A percentile compares a stretch with the other conserved stretches of the same genome.
These are phyloP conservation scores for Ajuga reptans DNA, from an alignment of 305 asterid genomes.

Conservation along the genomic window DNA sequence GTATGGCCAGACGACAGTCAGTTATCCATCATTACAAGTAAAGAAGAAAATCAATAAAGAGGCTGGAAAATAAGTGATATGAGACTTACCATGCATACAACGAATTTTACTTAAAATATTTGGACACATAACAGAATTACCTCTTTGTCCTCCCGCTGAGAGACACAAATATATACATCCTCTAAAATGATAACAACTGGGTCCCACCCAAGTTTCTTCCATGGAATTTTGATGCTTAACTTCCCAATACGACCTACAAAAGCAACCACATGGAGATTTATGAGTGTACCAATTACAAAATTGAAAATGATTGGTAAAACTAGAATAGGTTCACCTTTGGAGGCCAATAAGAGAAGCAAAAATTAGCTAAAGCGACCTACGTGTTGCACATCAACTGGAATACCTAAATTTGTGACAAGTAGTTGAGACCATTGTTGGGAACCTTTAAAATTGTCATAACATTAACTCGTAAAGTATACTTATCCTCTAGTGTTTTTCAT, in stretches of 20 bases:
- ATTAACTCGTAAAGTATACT: background rate
- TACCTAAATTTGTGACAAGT: background rate
- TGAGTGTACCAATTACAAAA: background rate
- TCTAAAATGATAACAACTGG: constrained; percentile 79
- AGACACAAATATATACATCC: constrained; percentile 64
- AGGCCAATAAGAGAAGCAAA: constrained; percentile 5
- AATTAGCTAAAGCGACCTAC: background rate
- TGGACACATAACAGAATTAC: constrained; percentile 30
- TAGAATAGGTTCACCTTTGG: background rate
- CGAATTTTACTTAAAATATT: background rate
- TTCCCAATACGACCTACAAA: constrained; percentile 77
- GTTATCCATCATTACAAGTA: background rate
- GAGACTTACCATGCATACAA: constrained; percentile 1
- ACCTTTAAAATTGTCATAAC: background rate
- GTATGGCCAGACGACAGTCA: background rate
- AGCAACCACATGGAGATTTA: constrained; percentile 11
- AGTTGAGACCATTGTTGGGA: background rate
- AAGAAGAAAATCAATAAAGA: background rate
- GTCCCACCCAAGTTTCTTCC: constrained; percentile 99
- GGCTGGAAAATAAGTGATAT: background rate
- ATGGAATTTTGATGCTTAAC: constrained; percentile 86
- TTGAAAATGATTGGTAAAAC: background rate
- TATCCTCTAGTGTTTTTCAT: background rate
- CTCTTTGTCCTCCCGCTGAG: constrained; percentile 78
- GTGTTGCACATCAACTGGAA: constrained; percentile 4